phyloP scores from a whole-genome alignment of 441 rosid genomes.

The Mallotus repandus region DNA sequence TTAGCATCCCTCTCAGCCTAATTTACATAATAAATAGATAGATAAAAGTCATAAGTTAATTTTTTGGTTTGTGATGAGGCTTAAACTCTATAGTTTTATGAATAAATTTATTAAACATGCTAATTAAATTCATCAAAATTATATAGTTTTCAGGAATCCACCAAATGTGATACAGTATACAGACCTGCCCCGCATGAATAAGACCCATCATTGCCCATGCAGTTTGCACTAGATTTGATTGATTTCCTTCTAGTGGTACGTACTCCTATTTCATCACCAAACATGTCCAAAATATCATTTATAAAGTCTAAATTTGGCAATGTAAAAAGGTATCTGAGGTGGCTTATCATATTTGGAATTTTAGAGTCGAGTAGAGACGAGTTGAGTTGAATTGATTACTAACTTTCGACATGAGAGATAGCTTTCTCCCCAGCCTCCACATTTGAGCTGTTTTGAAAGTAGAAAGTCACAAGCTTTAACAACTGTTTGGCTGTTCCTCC shows the following conservation, averaged over 20 bases:
- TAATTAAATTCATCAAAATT: no score
- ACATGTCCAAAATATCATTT: not conserved
- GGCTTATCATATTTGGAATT: no score
- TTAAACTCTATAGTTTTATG: no score
- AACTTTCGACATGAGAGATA: constrained; percentile 46
- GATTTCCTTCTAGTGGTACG: constrained; percentile 47
- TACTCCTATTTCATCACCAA: constrained; percentile 39
- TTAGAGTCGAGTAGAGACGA: no score
- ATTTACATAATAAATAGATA: not conserved
- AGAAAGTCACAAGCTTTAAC: constrained; percentile 57
- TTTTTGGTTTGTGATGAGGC: no score
- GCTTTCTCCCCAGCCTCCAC: constrained; percentile 81
- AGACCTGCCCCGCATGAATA: constrained; percentile 53
- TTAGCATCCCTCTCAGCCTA: constrained; percentile 49
- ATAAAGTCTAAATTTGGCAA: no score
- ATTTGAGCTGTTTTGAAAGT: constrained; percentile 38
- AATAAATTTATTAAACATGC: no score
- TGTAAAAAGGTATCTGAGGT: no score
- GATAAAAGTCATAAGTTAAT: not conserved
- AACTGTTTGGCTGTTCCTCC: constrained; percentile 34
- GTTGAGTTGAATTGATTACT: constrained; percentile 21
- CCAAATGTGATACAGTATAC: no score
- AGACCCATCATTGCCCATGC: constrained; percentile 73
- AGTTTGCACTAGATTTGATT: constrained; percentile 65
- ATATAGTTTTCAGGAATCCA: no score